A percentile compares a stretch with the other conserved stretches of the same genome.
These are phyloP conservation scores for Colletotrichum kahawae DNA, from an alignment of 2,329 filamentous ascomycete species.

Conservation along the genomic window DNA sequence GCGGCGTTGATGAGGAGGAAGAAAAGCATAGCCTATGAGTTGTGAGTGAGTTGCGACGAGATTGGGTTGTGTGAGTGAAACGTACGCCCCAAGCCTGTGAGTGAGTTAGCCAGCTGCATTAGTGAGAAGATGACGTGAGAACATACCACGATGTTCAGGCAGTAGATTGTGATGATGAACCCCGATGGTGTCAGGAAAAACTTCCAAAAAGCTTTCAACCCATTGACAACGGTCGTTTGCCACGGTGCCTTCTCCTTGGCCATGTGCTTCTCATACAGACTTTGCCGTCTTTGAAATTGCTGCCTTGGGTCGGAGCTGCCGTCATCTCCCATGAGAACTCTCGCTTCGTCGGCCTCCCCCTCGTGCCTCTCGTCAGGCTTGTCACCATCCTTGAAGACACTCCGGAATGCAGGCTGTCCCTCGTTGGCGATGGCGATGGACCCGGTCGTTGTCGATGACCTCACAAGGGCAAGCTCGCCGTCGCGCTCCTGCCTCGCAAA, in stretches of 20 bases:
- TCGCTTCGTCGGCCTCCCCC: background rate
- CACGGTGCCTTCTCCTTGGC: conserved; percentile 27
- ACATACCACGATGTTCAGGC: conserved; percentile 33
- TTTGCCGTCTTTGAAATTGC: conserved; percentile 23
- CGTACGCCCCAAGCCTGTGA: conserved; percentile 29
- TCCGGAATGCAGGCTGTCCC: background rate
- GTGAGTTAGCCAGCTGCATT: background rate
- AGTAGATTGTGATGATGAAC: conserved; percentile 33
- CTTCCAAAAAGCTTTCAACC: conserved; percentile 31
- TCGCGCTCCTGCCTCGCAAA: conserved; percentile 26
- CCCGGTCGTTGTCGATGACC: conserved; percentile 21
- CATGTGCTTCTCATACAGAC: conserved; percentile 25
- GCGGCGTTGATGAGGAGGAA: conserved; percentile 31
- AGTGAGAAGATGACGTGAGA: background rate
- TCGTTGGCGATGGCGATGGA: conserved; percentile 1
- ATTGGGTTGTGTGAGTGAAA: background rate
- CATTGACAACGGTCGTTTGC: conserved; percentile 27
- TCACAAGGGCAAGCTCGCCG: conserved; percentile 27
- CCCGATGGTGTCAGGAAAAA: conserved; percentile 32
- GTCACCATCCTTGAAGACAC: background rate
- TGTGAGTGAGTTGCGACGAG: background rate
- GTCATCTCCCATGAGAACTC: background rate
- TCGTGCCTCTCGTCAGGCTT: background rate
- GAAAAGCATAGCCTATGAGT: conserved; percentile 31
- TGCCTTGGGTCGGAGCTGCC: background rate